Base-by-base conservation (phyloP, 495 filamentous ascomycete species). In the Xylaria bambusicola region DNA sequence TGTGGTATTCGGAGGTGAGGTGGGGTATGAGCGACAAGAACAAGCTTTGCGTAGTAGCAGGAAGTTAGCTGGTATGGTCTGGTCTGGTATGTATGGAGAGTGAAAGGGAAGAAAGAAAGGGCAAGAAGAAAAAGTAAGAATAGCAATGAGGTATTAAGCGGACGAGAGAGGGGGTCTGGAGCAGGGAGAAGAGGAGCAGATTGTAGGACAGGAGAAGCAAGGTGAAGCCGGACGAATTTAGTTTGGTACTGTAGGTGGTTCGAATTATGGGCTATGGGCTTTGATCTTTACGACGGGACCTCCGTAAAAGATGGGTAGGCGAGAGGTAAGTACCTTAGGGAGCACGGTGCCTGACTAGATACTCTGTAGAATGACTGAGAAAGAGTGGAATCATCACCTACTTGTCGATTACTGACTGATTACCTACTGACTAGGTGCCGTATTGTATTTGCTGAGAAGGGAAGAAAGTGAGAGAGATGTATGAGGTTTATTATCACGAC, bases 121-220 rank as follows among this genome's bases (percentile, higher is more conserved):
- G n/a, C 15, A 54, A 2, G 8, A 41, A 12, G 23, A 9, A 15
- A 31, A 41, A 47, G 49, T 48, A 36, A 26, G 21, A 20, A 51
- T 53, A 41, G 3, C 29, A 29, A 48, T 60, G 57, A 60, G 36
- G 36, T 47, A 52, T 60, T 58, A 58, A 58, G 44, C 17, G 26
- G 45, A 40, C 2, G 26, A 31, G 26, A 33, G 33, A 41, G 55
- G 55, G 55, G 44, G 38, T 13, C 12, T n/a, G 18, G 15, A 26
- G n/a, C n/a, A n/a, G n/a, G n/a, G n/a, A n/a, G n/a, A n/a, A n/a
- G n/a, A n/a, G n/a, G n/a, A n/a, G n/a, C n/a, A 33, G 18, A 49
- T 18, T 26, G n/a, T 29, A 27, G 0, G 26, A 40, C 21, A 29
- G 29, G 40, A 29, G 20, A 29, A 36, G 44, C 2, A 52, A 35